Percentiles rank a stretch among this genome's conserved stretches.
Conservation (phyloP, 2,329 filamentous ascomycete genomes). For the Pseudogymnoascus sp. region DNA sequence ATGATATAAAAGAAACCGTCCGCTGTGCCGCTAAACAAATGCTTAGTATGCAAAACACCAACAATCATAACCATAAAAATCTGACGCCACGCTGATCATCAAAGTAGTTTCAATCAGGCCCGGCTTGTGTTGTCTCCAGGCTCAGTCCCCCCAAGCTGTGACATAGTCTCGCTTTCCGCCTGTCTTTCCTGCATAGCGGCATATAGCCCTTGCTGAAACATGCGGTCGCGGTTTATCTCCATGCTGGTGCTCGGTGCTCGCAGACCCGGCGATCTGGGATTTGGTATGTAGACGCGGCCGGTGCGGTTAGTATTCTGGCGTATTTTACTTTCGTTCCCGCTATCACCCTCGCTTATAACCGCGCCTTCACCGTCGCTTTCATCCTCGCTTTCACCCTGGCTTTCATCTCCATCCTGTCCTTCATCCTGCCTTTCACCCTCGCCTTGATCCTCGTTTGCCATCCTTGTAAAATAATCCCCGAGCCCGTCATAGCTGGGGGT, state of each 20-base stretch:
- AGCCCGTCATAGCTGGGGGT: slow-evolving; percentile 45
- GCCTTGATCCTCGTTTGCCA: slow-evolving; percentile 39
- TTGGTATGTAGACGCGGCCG: slow-evolving; percentile 27
- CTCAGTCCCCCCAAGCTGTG: background rate
- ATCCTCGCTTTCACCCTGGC: slow-evolving; percentile 19
- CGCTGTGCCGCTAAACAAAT: background rate
- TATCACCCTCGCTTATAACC: slow-evolving; percentile 16
- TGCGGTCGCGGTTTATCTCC: slow-evolving; percentile 30
- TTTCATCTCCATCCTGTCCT: slow-evolving; percentile 22
- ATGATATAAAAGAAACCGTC: background rate
- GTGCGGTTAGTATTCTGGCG: background rate
- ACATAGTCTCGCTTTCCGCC: background rate
- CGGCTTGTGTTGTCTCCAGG: background rate
- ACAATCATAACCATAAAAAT: background rate
- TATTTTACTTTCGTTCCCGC: slow-evolving; percentile 14
- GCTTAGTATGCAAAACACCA: background rate
- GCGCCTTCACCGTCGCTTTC: slow-evolving; percentile 24
- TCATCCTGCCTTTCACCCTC: slow-evolving; percentile 6
- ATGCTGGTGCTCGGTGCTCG: slow-evolving; percentile 27
- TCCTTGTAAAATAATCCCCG: slow-evolving; percentile 62
- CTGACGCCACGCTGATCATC: background rate
- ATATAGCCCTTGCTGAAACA: slow-evolving; percentile 18
- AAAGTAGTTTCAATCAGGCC: background rate
- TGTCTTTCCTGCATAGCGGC: background rate
- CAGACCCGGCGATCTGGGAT: slow-evolving; percentile 29